phyloP scores from a whole-genome alignment of 345 rosid species.

The Salix brachista region DNA sequence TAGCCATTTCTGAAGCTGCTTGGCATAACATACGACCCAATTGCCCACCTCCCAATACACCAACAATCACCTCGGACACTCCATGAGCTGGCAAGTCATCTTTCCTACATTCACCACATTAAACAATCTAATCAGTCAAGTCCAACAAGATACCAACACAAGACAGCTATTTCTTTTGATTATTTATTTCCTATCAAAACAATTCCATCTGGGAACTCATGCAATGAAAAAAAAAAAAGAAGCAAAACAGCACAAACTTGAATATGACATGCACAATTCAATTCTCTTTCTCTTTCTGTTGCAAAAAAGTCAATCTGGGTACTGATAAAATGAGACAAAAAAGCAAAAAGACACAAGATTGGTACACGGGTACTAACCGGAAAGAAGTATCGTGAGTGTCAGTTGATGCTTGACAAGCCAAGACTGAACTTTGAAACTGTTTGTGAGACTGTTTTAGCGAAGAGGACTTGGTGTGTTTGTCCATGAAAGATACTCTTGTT shows the following conservation, averaged over 20 bases:
- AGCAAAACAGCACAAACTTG: neutral
- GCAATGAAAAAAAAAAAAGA: neutral
- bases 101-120: slow-evolving; percentile 30
- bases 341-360: neutral
- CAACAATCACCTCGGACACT: slow-evolving; percentile 61
- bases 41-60: slow-evolving; percentile 98
- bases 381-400: slow-evolving; percentile 1
- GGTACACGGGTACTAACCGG: neutral
- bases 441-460: neutral
- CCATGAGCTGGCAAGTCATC: slow-evolving; percentile 52
- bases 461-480: slow-evolving; percentile 4
- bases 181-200: neutral
- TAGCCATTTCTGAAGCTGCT: slow-evolving; percentile 87
- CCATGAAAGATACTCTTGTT: neutral
- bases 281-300: neutral
- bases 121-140: neutral
- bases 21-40: slow-evolving; percentile 96
- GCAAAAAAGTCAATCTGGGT: neutral
- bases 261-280: no score
- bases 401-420: slow-evolving; percentile 1
- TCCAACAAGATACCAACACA: neutral
- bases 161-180: neutral
- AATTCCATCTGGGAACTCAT: neutral
- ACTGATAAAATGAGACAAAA: neutral
- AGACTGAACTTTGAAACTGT: neutral